Evolutionary conservation across 148 eudicot species (phyloP), one percentile per base, ranked within the genome.

Genomic region (Amaranthus palmeri): DNA sequence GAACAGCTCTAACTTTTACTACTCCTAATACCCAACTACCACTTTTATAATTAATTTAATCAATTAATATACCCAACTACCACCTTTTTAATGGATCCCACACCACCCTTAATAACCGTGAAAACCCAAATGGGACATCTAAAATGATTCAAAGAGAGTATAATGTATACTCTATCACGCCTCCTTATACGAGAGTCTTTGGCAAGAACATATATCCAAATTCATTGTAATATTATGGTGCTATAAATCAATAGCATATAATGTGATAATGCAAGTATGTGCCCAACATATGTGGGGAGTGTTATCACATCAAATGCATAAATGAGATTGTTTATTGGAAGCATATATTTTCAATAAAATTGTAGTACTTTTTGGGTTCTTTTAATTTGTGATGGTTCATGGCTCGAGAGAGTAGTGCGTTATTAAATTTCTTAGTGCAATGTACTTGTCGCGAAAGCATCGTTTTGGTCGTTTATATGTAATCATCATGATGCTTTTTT

Each of bases 301-400:
- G 69, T 47, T 17, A 65, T 65, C 69, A 65, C 54, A 65, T 65
- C 69, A 65, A 49, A 49, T 47, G 54, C 54, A 49, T 65, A 42
- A 8, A 48, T 17, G 54, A 65, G 9, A 4, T 48, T 43, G 54
- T 18, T 65, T 65, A 65, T 65, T 65, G 69, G 68, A 15, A 65
- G 8, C 54, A 9, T 13, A 65, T n/a, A 65, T 25, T 25, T 25
- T 25, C 1, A 25, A 25, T 65, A 11, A 47, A 42, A 47, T 7
- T 7, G 1, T 65, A 45, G 10, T 8, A 65, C 52, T 12, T 50
- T 45, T 65, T 43, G 36, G 36, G 36, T 58, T 55, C 12, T 61
- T 36, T 15, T 65, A 7, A 17, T 41, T 25, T 25, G 36, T 25
- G 36, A 25, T 25, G 36, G 36, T 25, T 25, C 36, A 25, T 25